Percentiles rank a stretch among this genome's conserved stretches.
These are phyloP conservation scores for Chamaecyparis obtusa DNA, from an alignment of 75 land plant genomes.

Conservation along the genomic window DNA sequence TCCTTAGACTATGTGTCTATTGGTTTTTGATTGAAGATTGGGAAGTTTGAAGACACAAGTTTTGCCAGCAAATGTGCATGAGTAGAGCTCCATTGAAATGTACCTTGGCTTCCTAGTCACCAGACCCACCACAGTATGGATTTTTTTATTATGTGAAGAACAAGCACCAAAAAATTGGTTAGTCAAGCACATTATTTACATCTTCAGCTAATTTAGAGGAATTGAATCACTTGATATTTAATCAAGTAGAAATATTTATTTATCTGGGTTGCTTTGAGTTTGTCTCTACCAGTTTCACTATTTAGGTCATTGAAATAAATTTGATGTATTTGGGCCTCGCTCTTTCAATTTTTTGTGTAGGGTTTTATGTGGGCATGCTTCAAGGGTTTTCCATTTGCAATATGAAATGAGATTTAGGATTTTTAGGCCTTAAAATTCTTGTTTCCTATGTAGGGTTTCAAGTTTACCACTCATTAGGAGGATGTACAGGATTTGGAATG, in stretches of 20 bases:
- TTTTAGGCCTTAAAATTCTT: no score
- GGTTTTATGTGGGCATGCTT: no score
- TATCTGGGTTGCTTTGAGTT: neutral
- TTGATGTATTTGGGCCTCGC: no score
- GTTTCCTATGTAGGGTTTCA: no score
- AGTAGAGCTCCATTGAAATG: neutral
- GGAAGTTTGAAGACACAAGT: neutral
- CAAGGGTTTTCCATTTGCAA: no score
- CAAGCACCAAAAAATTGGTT: neutral
- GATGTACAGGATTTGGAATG: no score
- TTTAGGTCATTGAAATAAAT: no score
- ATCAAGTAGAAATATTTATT: neutral
- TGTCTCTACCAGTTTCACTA: neutral
- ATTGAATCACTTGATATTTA: neutral
- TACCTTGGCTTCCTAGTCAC: neutral
- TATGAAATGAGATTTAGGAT: no score
- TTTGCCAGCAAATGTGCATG: neutral
- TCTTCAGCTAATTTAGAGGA: neutral
- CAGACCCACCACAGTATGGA: neutral
- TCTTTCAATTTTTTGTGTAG: no score
- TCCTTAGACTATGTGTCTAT: neutral
- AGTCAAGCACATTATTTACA: neutral
- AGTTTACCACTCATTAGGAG: no score
- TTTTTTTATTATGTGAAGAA: neutral
- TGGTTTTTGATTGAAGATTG: neutral